Base-by-base conservation (phyloP, 1,139 yeast species). In the Taphrina betulina region DNA sequence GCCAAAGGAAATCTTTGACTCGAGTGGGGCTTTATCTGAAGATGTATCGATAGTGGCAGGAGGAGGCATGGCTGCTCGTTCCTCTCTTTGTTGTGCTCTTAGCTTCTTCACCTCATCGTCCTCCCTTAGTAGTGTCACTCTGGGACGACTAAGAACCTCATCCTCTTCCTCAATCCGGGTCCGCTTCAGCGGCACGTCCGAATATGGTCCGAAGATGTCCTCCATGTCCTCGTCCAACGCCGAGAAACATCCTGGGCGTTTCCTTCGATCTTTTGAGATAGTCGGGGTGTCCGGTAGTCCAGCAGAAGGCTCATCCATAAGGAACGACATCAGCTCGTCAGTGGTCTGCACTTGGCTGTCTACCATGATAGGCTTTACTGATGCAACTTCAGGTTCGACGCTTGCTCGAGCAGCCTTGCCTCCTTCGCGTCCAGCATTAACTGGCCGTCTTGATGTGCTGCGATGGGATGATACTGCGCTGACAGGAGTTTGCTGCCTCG, bases 221-320 rank as follows among this genome's bases (percentile, higher is more conserved):
- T 57, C 60, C 46, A 57, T 43, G 19, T 57, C 60, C 33, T 57
- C 60, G 24, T 57, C 60, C 20, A 53, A 35, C n/a, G 60, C 60
- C 17, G 58, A 53, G 24, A 57, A 57, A 37, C 55, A 57, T 3
- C 60, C 60, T 1, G 60, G 42, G 10, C 56, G 43, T 26, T 48
- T 57, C 34, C 58, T 40, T n/a, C 57, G 44, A 14, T 53, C 57
- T 22, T 37, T 36, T 2, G 57, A 28, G 12, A 52, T 26, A 4
- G 37, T 24, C n/a, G 56, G 50, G 2, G 50, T 31, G 17, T 29
- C 36, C n/a, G 50, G 36, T 2, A 35, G n/a, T 12, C 19, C 19
- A 5, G 19, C 14, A 22, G 24, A 17, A 7, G 35, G 28, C n/a
- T 35, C 26, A 12, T 45, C 52, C 5, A 34, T 34, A 22, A 50